A percentile compares a stretch with the other conserved stretches of the same genome.
Evolutionary conservation across 768 basidiomycete genomes (phyloP).

Genomic region (Mycena rosella): DNA sequence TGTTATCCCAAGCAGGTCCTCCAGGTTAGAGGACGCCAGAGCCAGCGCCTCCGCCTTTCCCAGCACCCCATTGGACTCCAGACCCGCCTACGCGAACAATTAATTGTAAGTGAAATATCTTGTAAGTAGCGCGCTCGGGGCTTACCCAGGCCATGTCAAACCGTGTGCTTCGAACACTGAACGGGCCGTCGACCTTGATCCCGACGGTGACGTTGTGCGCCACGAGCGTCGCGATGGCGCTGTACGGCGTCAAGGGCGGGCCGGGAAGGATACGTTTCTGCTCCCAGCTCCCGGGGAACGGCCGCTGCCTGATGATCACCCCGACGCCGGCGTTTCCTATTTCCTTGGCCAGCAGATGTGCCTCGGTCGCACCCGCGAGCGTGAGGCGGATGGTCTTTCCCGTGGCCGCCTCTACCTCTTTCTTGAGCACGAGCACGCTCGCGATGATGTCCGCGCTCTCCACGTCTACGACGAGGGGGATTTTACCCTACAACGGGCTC

Average conservation of each 20-base stretch:
- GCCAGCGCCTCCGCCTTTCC: constrained; percentile 50
- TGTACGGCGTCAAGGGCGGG: constrained; percentile 74
- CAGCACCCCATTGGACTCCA: constrained; percentile 55
- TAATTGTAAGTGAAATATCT: not conserved
- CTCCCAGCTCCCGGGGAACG: constrained; percentile 78
- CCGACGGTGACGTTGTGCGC: constrained; percentile 76
- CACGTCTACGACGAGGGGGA: constrained; percentile 76
- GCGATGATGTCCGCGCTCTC: constrained; percentile 85
- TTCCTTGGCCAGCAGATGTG: constrained; percentile 72
- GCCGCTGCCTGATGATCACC: constrained; percentile 74
- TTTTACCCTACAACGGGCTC: constrained; percentile 55
- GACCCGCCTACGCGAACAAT: constrained; percentile 47
- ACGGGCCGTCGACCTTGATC: constrained; percentile 63
- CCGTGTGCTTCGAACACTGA: constrained; percentile 74
- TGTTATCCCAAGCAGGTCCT: constrained; percentile 55
- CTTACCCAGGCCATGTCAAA: constrained; percentile 73
- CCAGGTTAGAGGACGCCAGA: constrained; percentile 57
- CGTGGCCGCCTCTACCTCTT: constrained; percentile 58
- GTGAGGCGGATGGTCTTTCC: constrained; percentile 56
- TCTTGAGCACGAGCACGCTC: constrained; percentile 71
- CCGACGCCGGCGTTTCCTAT: constrained; percentile 73
- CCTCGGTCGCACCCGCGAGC: constrained; percentile 72
- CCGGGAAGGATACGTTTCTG: constrained; percentile 71
- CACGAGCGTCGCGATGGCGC: constrained; percentile 67
- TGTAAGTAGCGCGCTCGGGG: constrained; percentile 15